These are phyloP conservation scores for Paraconiothyrium brasiliense DNA, from an alignment of 2,329 filamentous ascomycete genomes.

Conservation along the genomic window DNA sequence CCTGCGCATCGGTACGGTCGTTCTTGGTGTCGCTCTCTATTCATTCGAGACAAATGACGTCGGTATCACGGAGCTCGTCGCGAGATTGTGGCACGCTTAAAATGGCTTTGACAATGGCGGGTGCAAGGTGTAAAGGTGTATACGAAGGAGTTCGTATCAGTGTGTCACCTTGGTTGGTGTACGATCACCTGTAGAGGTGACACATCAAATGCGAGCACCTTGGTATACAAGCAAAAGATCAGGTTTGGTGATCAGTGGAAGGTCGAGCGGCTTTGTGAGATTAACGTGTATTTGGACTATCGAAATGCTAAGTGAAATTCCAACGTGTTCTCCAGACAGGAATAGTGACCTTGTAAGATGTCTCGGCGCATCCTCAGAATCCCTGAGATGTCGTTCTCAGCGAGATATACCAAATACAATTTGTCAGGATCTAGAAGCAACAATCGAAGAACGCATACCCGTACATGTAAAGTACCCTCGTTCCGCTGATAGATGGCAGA, in stretches of 20 bases:
- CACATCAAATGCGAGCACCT: no score
- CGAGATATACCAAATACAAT: neutral
- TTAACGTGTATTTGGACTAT: slow-evolving; percentile 11
- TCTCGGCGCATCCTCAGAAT: neutral
- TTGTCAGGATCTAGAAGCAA: neutral
- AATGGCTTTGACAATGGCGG: neutral
- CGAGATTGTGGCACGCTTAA: slow-evolving; percentile 87
- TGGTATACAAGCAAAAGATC: neutral
- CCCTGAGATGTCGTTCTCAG: neutral
- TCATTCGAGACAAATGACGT: slow-evolving; percentile 99
- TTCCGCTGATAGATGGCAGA: no score
- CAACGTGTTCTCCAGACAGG: neutral
- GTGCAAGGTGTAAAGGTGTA: neutral
- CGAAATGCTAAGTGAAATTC: slow-evolving; percentile 11
- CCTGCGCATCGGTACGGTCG: slow-evolving; percentile 79
- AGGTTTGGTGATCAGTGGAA: neutral
- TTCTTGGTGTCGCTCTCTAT: slow-evolving; percentile 89
- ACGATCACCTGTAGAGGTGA: no score
- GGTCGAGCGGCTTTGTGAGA: slow-evolving; percentile 3
- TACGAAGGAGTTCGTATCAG: neutral
- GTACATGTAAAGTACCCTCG: no score
- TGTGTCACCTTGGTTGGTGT: no score
- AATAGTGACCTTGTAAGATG: neutral
- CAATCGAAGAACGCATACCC: no score
- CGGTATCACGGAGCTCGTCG: slow-evolving; percentile 87